Evolutionary conservation across 2,329 filamentous ascomycete genomes (phyloP), one percentile per base, ranked within the genome.

Genomic region (Juglanconis juglandina): DNA sequence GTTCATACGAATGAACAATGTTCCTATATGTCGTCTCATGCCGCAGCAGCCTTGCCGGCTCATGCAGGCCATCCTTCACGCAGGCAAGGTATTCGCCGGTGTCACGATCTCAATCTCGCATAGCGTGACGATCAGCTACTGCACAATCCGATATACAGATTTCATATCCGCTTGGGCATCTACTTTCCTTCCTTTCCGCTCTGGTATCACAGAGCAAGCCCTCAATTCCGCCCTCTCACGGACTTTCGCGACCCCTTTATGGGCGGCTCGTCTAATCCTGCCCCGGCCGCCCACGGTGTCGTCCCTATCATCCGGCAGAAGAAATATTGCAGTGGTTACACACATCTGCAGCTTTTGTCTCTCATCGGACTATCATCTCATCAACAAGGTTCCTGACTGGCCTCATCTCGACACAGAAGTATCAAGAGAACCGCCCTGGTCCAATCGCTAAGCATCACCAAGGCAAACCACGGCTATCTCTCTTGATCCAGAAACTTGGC

Each of bases 191-290:
- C 35, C 32, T 35, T 57, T 55, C 54, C 53, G 57, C 61, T 5
- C 58, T 14, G 51, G 61, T 60, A 17, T 50, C 33, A 55, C 61
- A 58, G 33, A 48, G 10, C 32, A 46, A 34, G 42, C 17, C 42
- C 51, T 32, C 4, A 42, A 44, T 62, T 59, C 60, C 60, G 60
- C 56, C 42, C 14, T 39, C 37, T 50, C 51, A 59, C 56, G 32
- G 33, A 54, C 32, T 44, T n/a, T 10, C 24, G 24, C 24, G 2
- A 24, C 51, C 44, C 39, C 39, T 32, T 30, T 8, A n/a, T 14
- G 33, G 34, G 48, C 37, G 39, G 24, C 24, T 57, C 58, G 54
- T 58, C 49, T 49, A 44, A 33, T 56, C 53, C 44, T 60, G 41
- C 42, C 58, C 13, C 32, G 50, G 10, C 32, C 24, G 14, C 24